A percentile compares a stretch with the other conserved stretches of the same genome.
These are phyloP conservation scores for Hanseniaspora valbyensis DNA, from an alignment of 805 yeast genomes.

Conservation along the genomic window DNA sequence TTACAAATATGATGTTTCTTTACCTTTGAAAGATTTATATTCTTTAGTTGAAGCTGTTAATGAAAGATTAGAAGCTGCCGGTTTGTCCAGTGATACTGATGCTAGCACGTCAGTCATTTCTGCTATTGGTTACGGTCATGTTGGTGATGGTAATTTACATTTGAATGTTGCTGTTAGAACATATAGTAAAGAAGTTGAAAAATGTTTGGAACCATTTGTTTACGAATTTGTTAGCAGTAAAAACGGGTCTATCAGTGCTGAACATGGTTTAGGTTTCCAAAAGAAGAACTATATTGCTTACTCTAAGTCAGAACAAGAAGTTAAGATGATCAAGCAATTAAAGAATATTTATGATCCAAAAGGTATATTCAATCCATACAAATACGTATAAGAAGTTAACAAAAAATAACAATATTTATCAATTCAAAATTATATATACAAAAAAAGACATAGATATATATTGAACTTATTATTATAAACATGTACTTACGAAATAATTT, in stretches of 20 bases:
- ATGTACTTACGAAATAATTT: too few species aligned
- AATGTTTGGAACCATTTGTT: slow-evolving; percentile 81
- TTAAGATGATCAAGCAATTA: slow-evolving; percentile 62
- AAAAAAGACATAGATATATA: background rate
- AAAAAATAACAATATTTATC: background rate
- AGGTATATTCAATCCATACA: slow-evolving; percentile 87
- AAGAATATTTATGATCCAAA: slow-evolving; percentile 84
- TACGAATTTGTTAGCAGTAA: slow-evolving; percentile 70
- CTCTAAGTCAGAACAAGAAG: slow-evolving; percentile 63
- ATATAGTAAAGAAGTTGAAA: slow-evolving; percentile 69
- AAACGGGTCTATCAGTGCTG: slow-evolving; percentile 89
- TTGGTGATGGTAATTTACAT: slow-evolving; percentile 95
- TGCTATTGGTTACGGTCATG: slow-evolving; percentile 95
- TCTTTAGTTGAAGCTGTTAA: slow-evolving; percentile 72
- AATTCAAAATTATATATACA: background rate
- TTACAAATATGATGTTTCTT: slow-evolving; percentile 90
- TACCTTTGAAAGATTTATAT: slow-evolving; percentile 74
- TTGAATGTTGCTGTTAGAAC: slow-evolving; percentile 82
- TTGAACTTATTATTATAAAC: background rate
- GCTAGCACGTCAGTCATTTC: slow-evolving; percentile 60
- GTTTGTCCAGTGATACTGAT: slow-evolving; percentile 52
- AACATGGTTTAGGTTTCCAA: slow-evolving; percentile 95
- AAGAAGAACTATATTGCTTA: slow-evolving; percentile 83
- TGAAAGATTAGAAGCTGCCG: slow-evolving; percentile 43
- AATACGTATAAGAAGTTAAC: slow-evolving; percentile 60